Evolutionary conservation across 1,284 basidiomycete genomes (phyloP), one percentile per base, ranked within the genome.

Genomic region (Bondarzewia mesenterica): DNA sequence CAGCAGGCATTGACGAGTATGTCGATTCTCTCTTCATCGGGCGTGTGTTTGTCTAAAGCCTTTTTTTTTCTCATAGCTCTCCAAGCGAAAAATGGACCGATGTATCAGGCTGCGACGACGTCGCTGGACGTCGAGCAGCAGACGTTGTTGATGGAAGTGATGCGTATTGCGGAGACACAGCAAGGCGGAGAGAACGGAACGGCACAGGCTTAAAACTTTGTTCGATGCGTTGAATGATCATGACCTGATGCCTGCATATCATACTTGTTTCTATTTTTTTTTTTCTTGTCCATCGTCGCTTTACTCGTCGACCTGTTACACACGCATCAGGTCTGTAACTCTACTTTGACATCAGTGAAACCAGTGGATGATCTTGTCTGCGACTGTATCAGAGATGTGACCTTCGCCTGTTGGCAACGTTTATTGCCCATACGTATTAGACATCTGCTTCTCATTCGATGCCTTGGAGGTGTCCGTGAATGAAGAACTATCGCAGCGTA

Each of bases 131-230:
- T 85, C 39, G 87, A 90, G 23, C 81, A 84, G 56, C 85, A 88
- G 63, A 84, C 85, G 0, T 58, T 82, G 46, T 72, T 90, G 47
- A 89, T 89, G 84, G 87, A 90, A 59, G 75, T 87, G 48, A 88
- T 89, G 85, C 71, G 75, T 45, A 70, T 75, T 59, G 83, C 82
- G 18, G 65, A 69, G 46, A 58, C 42, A 7, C 44, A 29, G 32
- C 25, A 25, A 32, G n/a, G 35, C 32, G 44, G 25, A 32, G 29
- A 32, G 29, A 32, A 32, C 29, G 29, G 29, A 3, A 12, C 29
- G 29, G 29, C 29, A 32, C n/a, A n/a, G 29, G n/a, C 29, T 6
- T 10, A 32, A 32, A 7, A 32, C 12, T 32, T 12, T 10, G n/a
- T 32, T 4, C 6, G 29, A 32, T 32, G 29, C n/a, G 29, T 32